Evolutionary conservation across 1,139 yeast species (phyloP), one percentile per base, ranked within the genome.

Genomic region (Suzukiozyma palmioleophila): DNA sequence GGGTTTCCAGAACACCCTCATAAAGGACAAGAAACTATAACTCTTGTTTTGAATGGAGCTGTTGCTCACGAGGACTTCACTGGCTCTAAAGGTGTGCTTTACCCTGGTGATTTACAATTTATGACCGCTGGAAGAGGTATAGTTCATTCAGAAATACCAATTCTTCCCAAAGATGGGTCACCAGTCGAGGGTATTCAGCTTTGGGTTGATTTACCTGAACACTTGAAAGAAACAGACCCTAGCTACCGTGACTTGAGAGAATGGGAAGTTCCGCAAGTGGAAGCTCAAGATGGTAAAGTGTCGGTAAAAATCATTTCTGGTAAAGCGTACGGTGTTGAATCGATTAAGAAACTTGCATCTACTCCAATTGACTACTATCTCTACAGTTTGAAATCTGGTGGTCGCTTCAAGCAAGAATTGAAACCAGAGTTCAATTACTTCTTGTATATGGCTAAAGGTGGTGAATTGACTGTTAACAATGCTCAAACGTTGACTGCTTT

Each of bases 1-100:
- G 94, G 94, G 0, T 88, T 88, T 66, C 96, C 96, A 5, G 92
- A 86, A 51, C 97, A 89, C 57, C 96, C 96, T 21, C 97, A 89
- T 60, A 76, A 87, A 43, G 96, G 96, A 22, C 94, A 86, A 61
- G 96, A 87, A 60, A 89, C 96, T 25, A 79, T 89, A 44, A 84
- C 96, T 3, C 77, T 83, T 51, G 66, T 89, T 41, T 62, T 81
- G 44, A 72, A 78, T 41, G 96, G 96, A 37, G 81, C 79, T 43
- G 69, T 89, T 61, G 92, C 94, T 22, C 97, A 89, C 59, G 96
- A 87, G 59, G 97, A 89, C 60, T 87, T 88, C 65, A 86, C 95
- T 2, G 96, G 96, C 1, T 69, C 83, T 26, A 74, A 77, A 42
- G 96, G 96, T 39, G 72, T 87, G 16, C 66, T 89, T 40, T 76